Evolutionary conservation across 495 filamentous ascomycete species (phyloP), one percentile per base, ranked within the genome.

Genomic region (Darksidea phi): DNA sequence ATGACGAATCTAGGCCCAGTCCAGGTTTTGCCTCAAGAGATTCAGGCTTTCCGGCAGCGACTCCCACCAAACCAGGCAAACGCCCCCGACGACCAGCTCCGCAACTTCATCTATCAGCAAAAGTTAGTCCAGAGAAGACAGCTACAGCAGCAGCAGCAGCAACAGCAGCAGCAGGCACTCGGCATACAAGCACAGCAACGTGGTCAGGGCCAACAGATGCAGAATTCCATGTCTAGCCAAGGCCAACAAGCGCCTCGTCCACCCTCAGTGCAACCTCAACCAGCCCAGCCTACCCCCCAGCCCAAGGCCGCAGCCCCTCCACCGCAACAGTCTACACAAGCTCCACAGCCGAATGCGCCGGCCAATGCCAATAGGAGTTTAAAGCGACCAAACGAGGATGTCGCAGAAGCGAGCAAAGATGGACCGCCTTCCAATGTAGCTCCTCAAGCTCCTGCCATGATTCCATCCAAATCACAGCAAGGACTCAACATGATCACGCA

Each of bases 301-400:
- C 48, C 61, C 2, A 61, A 54, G 38, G 56, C 55, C 24, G 28
- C 26, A 15, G 21, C n/a, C 10, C 62, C 23, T 25, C 47, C 47
- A 2, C 17, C 47, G 6, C 17, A 36, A 72, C 73, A 60, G 45
- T 50, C 63, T 17, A 26, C 56, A 42, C 21, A 51, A 57, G 11
- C 67, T 49, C 37, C 60, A 24, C 69, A 56, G 54, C 41, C 62
- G 54, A 15, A 25, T 49, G 24, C 24, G 26, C 52, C 60, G 61
- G 59, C 49, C 15, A 54, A 54, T 56, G 57, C 59, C 10, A 67
- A 65, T 74, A 80, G 71, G 65, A 72, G 65, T 28, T 67, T 75
- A 36, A 89, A 89, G 72, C 81, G 86, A 53, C 68, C 81, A 7
- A 79, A 78, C 41, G 88, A 91, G 57, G 88, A 91, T 67, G 68